phyloP scores from a whole-genome alignment of 2,329 filamentous ascomycete species.

The Xylariaceae sp. region DNA sequence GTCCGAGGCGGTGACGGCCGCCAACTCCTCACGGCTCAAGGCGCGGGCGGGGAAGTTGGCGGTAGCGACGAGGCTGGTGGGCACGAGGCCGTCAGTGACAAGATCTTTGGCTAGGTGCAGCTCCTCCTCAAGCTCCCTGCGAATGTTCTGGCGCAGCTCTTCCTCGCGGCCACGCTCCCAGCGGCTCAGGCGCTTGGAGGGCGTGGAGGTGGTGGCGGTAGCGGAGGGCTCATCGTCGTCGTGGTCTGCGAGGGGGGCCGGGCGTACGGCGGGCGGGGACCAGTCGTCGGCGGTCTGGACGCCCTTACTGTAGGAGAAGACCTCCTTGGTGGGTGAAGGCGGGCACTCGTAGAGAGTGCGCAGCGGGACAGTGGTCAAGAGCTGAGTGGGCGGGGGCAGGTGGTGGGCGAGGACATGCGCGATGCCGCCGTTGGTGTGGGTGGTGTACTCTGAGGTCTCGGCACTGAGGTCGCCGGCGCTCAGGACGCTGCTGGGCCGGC shows the following conservation, averaged over 20 bases:
- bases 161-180: slow-evolving; percentile 81
- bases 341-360: slow-evolving; percentile 78
- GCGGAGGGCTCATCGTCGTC: slow-evolving; percentile 59
- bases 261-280: slow-evolving; percentile 50
- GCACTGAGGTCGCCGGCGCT: slow-evolving; percentile 78
- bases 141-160: slow-evolving; percentile 78
- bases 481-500: slow-evolving; percentile 80
- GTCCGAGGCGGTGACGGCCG: slow-evolving; percentile 84
- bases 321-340: slow-evolving; percentile 71
- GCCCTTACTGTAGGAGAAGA: slow-evolving; percentile 95
- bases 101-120: slow-evolving; percentile 67
- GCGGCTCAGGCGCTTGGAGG: slow-evolving; percentile 72
- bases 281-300: slow-evolving; percentile 85
- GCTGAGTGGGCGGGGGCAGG: slow-evolving; percentile 52
- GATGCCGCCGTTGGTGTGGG: slow-evolving; percentile 40
- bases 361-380: slow-evolving; percentile 68
- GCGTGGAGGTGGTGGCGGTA: slow-evolving; percentile 51
- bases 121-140: slow-evolving; percentile 90
- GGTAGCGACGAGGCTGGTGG: slow-evolving; percentile 38
- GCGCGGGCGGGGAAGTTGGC: slow-evolving; percentile 73
- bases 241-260: slow-evolving; percentile 53
- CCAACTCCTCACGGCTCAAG: slow-evolving; percentile 78
- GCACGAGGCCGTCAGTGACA: slow-evolving; percentile 47
- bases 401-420: slow-evolving; percentile 16
- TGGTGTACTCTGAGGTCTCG: slow-evolving; percentile 60